Base-by-base conservation (phyloP, 2,329 filamentous ascomycete species). In the Cadophora sp. region DNA sequence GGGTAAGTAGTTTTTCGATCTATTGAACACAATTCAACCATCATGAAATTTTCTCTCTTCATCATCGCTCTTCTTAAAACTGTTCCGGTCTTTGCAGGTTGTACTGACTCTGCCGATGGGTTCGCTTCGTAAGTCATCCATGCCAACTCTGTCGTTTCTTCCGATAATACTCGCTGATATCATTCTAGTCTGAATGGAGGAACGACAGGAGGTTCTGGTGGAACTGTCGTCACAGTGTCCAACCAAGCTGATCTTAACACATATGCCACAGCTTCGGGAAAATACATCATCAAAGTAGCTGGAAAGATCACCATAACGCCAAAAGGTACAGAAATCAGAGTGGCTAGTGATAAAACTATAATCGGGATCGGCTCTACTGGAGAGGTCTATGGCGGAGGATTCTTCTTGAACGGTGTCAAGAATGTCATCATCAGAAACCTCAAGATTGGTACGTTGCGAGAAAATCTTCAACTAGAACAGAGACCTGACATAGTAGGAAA, bases 371-470 rank as follows among this genome's bases (percentile, higher is more conserved):
- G 51, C 24, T 34, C 29, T 19, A 56, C 26, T 56, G 26, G 26
- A 7, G 51, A 34, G 22, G 29, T 56, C 51, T 29, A 56, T 29
- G 51, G 22, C 51, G 51, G 51, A 22, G 51, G 51, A 27, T 56
- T 56, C 51, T 29, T 29, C 19, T 19, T 56, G 26, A 56, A 56
- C 12, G 22, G 22, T 4, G 26, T 29, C 26, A 27, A 34, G 29
- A 56, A 56, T 8, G 51, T 56, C 1, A 56, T 56, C 26, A 56
- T 56, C 22, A 27, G 51, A 7, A 56, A 56, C 9, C 51, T 56
- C 43, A 48, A 48, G 19, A 48, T 48, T 11, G 43, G 43, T 48
- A 48, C 8, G 19, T 4, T 16, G 1, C 43, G 1, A 3, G 43
- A n/a, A 22, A 2, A 1, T 22, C 19, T 22, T n/a, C 6, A 11